Evolutionary conservation across 768 basidiomycete species (phyloP).

Genomic region (Amylocystis lapponica): DNA sequence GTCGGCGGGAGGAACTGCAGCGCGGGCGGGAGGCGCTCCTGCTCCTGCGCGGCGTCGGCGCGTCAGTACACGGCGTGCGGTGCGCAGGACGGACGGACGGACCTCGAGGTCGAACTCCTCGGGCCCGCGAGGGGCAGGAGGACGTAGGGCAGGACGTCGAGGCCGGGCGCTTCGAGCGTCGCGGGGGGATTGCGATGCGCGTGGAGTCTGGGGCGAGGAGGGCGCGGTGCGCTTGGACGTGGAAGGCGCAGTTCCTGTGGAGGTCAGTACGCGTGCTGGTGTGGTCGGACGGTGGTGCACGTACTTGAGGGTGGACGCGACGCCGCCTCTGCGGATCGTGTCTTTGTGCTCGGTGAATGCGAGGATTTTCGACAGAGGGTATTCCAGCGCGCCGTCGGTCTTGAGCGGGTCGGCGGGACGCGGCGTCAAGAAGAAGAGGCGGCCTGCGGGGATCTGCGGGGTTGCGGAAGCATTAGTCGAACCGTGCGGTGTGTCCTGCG

Average conservation of each 20-base stretch:
- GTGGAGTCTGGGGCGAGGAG: slow-evolving; percentile 63
- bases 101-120: slow-evolving; percentile 95
- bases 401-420: slow-evolving; percentile 44
- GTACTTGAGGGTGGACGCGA: slow-evolving; percentile 84
- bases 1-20: slow-evolving; percentile 85
- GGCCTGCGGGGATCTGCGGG: slow-evolving; percentile 65
- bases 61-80: background rate
- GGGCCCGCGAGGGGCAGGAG: slow-evolving; percentile 90
- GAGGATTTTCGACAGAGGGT: slow-evolving; percentile 76
- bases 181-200: slow-evolving; percentile 54
- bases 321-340: slow-evolving; percentile 80
- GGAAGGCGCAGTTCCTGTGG: slow-evolving; percentile 76
- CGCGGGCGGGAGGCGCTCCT: slow-evolving; percentile 78
- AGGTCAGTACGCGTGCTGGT: too few relatives aligned
- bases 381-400: slow-evolving; percentile 50
- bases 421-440: slow-evolving; percentile 76
- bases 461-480: too few relatives aligned
- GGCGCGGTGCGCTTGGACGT: slow-evolving; percentile 60
- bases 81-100: slow-evolving; percentile 9
- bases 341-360: slow-evolving; percentile 89
- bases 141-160: slow-evolving; percentile 80
- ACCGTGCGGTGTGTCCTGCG: too few relatives aligned
- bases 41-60: slow-evolving; percentile 45
- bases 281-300: too few relatives aligned
- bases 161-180: slow-evolving; percentile 56